Evolutionary conservation across 202 grass and related monocot species (phyloP).

Genomic region (Digitaria exilis): DNA sequence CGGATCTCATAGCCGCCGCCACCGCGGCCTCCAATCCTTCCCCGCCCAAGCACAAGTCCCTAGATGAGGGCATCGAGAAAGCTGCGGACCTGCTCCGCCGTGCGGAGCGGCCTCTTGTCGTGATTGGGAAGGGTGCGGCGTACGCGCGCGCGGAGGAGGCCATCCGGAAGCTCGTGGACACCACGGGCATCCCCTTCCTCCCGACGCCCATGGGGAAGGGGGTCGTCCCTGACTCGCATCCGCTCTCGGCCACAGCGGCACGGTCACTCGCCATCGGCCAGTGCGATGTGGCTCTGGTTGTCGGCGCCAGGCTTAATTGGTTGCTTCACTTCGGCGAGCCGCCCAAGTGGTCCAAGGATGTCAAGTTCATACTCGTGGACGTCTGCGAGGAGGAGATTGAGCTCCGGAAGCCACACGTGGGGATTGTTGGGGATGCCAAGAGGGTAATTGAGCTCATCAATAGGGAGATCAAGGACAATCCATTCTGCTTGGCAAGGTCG

Average conservation of each 20-base stretch:
- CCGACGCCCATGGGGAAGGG: conserved; percentile 98
- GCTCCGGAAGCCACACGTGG: conserved; percentile 74
- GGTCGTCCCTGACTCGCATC: conserved; percentile 73
- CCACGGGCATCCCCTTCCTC: conserved; percentile 83
- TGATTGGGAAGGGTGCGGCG: conserved; percentile 87
- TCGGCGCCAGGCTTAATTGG: conserved; percentile 92
- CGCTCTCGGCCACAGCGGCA: conserved; percentile 80
- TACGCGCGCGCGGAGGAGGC: conserved; percentile 68
- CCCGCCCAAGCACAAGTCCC: conserved; percentile 37
- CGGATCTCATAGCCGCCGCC: conserved; percentile 35
- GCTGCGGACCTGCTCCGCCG: conserved; percentile 62
- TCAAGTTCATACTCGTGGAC: conserved; percentile 88
- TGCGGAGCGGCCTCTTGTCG: conserved; percentile 74
- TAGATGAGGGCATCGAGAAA: conserved; percentile 45
- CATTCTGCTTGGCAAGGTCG: conserved; percentile 73
- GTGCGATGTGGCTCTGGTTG: conserved; percentile 79
- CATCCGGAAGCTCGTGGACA: conserved; percentile 78
- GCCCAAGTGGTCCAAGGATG: conserved; percentile 86
- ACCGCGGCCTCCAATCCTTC: conserved; percentile 11
- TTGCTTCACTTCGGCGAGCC: conserved; percentile 87
- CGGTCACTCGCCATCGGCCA: conserved; percentile 75
- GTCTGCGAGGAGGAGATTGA: conserved; percentile 80
- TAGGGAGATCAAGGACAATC: conserved; percentile 83
- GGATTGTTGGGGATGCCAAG: conserved; percentile 80
- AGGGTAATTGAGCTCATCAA: conserved; percentile 66